A percentile compares a stretch with the other conserved stretches of the same genome.
Conservation (phyloP, 2,329 filamentous ascomycete species). For the Aschersonia sp. region DNA sequence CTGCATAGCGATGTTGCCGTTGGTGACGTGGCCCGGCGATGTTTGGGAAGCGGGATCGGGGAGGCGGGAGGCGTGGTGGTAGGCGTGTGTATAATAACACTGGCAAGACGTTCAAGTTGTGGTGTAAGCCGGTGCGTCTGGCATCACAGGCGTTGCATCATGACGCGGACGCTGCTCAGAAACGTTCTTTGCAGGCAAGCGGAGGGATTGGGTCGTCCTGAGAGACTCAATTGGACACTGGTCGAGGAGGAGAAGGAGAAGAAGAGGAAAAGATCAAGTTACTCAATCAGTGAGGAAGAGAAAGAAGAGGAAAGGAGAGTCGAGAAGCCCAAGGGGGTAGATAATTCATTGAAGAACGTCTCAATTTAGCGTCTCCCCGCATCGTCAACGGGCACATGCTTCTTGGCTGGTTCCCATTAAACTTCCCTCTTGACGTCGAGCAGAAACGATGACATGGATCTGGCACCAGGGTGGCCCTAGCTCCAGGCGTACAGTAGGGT, state of each 20-base stretch:
- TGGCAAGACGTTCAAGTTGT: background rate
- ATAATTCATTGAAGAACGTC: background rate
- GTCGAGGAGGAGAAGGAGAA: background rate
- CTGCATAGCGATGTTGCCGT: conserved; percentile 7
- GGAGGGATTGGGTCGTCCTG: too few relatives aligned
- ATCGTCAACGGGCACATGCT: conserved; percentile 2
- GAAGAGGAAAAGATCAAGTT: background rate
- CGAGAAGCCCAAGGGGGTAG: conserved; percentile 1
- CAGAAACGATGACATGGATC: background rate
- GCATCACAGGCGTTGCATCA: background rate
- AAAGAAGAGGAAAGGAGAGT: background rate
- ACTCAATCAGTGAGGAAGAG: background rate
- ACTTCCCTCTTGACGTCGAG: background rate
- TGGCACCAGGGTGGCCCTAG: background rate
- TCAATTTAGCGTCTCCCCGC: background rate
- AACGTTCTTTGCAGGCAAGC: too few relatives aligned
- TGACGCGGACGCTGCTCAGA: too few relatives aligned
- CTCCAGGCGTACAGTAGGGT: background rate
- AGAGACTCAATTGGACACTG: too few relatives aligned
- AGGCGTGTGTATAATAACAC: background rate
- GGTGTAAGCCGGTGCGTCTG: background rate
- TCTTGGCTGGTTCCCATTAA: background rate
- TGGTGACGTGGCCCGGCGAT: too few relatives aligned
- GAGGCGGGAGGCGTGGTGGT: background rate
- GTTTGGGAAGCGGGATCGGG: too few relatives aligned